Conservation (phyloP, 129 eudicot genomes). For the Apium graveolens region DNA sequence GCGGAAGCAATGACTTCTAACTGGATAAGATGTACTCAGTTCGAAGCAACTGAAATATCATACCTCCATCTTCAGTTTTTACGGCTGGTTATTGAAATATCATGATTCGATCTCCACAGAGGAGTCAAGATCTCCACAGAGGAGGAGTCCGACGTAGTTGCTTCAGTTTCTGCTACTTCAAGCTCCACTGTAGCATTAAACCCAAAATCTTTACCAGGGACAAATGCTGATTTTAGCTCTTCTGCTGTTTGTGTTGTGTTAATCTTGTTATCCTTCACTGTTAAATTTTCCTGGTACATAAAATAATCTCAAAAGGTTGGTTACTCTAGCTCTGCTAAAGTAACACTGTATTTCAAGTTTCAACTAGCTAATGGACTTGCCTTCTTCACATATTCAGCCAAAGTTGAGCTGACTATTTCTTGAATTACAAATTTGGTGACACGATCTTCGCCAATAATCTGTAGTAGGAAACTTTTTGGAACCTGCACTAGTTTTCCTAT, state of each 20-base stretch:
- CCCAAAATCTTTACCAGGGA: conserved; percentile 78
- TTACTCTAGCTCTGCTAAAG: not conserved
- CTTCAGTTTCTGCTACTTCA: conserved; percentile 33
- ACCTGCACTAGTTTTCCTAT: conserved; percentile 37
- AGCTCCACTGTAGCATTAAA: conserved; percentile 71
- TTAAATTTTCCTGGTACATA: conserved; percentile 47
- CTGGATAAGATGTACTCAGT: not conserved
- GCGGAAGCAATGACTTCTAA: not conserved
- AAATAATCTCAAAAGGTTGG: not conserved
- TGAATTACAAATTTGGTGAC: conserved; percentile 69
- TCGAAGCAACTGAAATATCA: not conserved
- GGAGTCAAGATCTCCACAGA: too few relatives aligned
- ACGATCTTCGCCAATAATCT: conserved; percentile 70
- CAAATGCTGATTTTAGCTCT: conserved; percentile 56
- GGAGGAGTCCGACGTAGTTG: not conserved
- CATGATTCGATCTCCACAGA: not conserved
- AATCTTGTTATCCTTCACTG: conserved; percentile 63
- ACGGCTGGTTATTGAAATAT: not conserved
- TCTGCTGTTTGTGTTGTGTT: conserved; percentile 67
- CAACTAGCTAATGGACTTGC: conserved; percentile 28
- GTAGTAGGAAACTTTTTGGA: conserved; percentile 61
- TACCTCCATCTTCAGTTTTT: not conserved
- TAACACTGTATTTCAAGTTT: not conserved
- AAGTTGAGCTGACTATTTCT: conserved; percentile 72
- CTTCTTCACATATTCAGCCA: conserved; percentile 67